A percentile compares a stretch with the other conserved stretches of the same genome.
Conservation (phyloP, 257 asterid species). For the Solanum bulbocastanum region DNA sequence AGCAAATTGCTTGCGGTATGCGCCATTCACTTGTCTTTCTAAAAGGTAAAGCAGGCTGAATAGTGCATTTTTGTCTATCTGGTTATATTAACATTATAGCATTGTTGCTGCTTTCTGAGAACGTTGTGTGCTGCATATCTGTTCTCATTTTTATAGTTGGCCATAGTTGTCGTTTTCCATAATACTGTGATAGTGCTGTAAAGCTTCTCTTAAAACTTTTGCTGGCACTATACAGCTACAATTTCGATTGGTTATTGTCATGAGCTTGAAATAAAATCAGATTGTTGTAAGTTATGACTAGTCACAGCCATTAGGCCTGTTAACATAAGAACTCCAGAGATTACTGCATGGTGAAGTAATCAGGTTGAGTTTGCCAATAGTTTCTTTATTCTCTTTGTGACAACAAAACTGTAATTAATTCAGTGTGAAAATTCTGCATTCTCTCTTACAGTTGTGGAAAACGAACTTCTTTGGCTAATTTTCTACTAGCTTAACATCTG, state of each 20-base stretch:
- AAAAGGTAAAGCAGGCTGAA: constrained; percentile 38
- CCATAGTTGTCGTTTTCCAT: not conserved
- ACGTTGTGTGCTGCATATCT: not conserved
- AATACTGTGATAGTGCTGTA: not conserved
- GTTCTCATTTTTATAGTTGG: not conserved
- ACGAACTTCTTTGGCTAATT: not conserved
- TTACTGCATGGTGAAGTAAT: not conserved
- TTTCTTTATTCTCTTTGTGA: not conserved
- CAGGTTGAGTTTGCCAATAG: not conserved
- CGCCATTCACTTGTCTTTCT: constrained; percentile 75
- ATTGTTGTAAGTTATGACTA: not conserved
- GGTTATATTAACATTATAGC: not conserved
- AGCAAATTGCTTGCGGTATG: constrained; percentile 88
- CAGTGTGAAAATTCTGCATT: not conserved
- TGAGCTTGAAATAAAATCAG: not conserved
- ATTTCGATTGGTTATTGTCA: not conserved
- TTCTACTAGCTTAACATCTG: not conserved
- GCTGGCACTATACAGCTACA: not conserved
- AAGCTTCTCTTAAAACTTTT: not conserved
- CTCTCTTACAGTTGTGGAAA: not conserved
- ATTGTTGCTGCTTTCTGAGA: not conserved
- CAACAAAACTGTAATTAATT: not conserved
- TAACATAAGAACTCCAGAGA: not conserved
- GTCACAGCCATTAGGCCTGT: not conserved
- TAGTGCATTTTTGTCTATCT: not conserved